phyloP scores from a whole-genome alignment of 129 eudicot genomes.

The Flaveria linearis region DNA sequence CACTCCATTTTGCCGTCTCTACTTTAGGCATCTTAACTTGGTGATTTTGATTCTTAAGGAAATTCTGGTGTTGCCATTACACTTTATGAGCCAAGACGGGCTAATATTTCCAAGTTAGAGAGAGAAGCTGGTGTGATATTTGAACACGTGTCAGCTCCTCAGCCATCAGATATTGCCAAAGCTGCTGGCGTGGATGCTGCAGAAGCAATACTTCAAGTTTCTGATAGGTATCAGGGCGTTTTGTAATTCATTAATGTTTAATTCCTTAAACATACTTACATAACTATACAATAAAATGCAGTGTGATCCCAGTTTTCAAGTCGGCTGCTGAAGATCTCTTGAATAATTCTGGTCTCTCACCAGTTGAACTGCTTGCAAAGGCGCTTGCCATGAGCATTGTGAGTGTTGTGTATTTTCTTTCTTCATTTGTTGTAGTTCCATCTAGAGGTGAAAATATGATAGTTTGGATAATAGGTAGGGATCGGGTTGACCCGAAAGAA shows the following conservation, averaged over 20 bases:
- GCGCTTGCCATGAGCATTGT: conserved; percentile 88
- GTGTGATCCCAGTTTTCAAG: conserved; percentile 36
- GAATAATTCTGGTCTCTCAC: conserved; percentile 56
- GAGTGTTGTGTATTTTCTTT: conserved; percentile 26
- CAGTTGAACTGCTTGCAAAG: conserved; percentile 77
- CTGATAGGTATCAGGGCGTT: conserved; percentile 49
- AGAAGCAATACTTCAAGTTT: conserved; percentile 56
- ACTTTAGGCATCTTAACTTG: not conserved
- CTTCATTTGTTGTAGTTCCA: not conserved
- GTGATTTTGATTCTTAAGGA: conserved; percentile 41
- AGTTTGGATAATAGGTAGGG: not conserved
- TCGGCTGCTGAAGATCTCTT: conserved; percentile 49
- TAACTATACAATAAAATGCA: conserved; percentile 10
- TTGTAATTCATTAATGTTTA: not conserved
- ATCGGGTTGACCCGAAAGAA: not conserved
- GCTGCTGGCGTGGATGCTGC: conserved; percentile 42
- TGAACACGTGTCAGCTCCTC: conserved; percentile 38
- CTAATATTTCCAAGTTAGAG: conserved; percentile 36
- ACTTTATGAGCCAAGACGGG: conserved; percentile 74
- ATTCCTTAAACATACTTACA: not conserved
- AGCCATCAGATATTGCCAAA: conserved; percentile 37
- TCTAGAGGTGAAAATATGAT: not conserved
- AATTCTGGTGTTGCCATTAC: conserved; percentile 79
- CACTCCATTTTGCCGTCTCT: not conserved
- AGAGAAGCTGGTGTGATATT: conserved; percentile 40